phyloP scores from a whole-genome alignment of 148 eudicot species.

The Agrostemma githago region DNA sequence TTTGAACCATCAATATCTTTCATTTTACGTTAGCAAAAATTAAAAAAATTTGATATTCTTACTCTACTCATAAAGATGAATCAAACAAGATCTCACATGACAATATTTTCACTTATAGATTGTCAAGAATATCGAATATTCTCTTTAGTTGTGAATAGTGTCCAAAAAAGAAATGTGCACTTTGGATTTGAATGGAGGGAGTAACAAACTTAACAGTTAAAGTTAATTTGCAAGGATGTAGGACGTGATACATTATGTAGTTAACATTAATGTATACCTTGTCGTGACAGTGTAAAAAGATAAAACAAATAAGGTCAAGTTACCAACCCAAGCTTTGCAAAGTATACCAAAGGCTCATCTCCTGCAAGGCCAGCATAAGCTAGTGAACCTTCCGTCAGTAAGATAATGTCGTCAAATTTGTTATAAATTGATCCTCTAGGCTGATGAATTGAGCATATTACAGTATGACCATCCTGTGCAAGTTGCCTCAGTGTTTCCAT shows the following conservation, averaged over 20 bases:
- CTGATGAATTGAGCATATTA: slow-evolving; percentile 98
- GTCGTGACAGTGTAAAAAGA: not conserved
- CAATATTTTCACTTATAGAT: too few relatives aligned
- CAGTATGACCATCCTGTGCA: slow-evolving; percentile 97
- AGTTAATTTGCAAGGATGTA: not conserved
- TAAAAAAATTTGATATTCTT: too few relatives aligned
- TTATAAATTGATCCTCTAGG: slow-evolving; percentile 92
- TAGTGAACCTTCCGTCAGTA: slow-evolving; percentile 79
- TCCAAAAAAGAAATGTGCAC: too few relatives aligned
- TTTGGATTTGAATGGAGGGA: too few relatives aligned
- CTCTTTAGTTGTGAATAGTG: too few relatives aligned
- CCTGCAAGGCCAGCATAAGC: slow-evolving; percentile 87
- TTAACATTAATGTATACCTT: not conserved
- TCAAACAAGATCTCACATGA: too few relatives aligned
- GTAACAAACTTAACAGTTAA: not conserved
- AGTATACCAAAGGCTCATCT: slow-evolving; percentile 67
- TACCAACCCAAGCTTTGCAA: slow-evolving; percentile 79
- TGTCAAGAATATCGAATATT: too few relatives aligned
- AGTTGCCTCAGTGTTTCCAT: slow-evolving; percentile 95
- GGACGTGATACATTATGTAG: not conserved
- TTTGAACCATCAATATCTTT: too few relatives aligned
- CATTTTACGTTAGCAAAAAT: too few relatives aligned
- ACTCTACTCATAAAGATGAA: too few relatives aligned
- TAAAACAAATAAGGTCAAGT: slow-evolving; percentile 18
- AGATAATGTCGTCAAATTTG: slow-evolving; percentile 92